phyloP scores from a whole-genome alignment of 2,329 filamentous ascomycete species.

The Simplicillium sp. region DNA sequence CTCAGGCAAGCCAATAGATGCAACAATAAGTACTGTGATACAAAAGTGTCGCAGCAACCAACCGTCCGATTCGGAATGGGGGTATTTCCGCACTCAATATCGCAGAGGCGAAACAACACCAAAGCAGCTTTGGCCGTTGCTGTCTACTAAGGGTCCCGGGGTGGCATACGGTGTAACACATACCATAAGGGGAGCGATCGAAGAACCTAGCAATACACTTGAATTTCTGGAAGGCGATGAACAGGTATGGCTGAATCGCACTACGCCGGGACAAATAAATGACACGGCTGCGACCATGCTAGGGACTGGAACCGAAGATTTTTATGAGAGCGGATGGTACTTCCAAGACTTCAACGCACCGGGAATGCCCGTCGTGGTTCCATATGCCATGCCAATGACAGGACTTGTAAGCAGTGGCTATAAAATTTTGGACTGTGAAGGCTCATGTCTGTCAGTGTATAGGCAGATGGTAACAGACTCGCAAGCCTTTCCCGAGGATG shows the following conservation, averaged over 20 bases:
- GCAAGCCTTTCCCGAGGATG: not conserved
- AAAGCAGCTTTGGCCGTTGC: not conserved
- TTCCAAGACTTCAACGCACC: not conserved
- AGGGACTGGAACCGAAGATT: not conserved
- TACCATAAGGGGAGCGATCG: not conserved
- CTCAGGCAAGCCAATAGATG: not conserved
- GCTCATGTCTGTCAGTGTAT: not conserved
- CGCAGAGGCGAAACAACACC: not conserved
- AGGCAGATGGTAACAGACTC: not conserved
- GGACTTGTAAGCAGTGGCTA: not conserved
- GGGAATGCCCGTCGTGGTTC: not conserved
- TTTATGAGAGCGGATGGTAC: constrained; percentile 1
- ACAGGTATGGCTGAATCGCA: constrained; percentile 1
- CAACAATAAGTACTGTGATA: not conserved
- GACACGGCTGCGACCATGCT: not conserved
- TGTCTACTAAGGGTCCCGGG: not conserved
- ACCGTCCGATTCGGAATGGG: not conserved
- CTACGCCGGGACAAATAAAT: not conserved
- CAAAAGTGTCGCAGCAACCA: not conserved
- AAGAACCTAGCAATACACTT: not conserved
- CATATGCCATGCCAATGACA: not conserved
- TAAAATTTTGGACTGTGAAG: not conserved
- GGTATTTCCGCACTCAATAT: not conserved
- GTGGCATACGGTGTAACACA: not conserved
- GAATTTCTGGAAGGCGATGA: not conserved